Conservation (phyloP, 2,329 filamentous ascomycete genomes). For the Ceratocystis alfenasii region DNA sequence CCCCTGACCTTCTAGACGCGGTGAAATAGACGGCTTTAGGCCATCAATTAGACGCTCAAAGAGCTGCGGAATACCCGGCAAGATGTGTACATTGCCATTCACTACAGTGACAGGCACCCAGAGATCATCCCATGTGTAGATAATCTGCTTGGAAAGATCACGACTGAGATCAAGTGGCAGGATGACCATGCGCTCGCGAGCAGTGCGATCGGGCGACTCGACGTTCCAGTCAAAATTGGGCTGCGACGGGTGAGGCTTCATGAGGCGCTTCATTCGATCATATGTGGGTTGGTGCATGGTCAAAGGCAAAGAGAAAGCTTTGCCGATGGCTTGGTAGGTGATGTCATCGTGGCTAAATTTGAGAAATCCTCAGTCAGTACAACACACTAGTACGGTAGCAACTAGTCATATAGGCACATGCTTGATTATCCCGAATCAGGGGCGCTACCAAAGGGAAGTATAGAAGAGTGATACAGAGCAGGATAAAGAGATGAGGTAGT, state of each 20-base stretch:
- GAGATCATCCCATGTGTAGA: constrained; percentile 68
- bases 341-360: constrained; percentile 78
- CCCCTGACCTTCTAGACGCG: constrained; percentile 62
- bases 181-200: constrained; percentile 82
- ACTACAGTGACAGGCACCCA: constrained; percentile 88
- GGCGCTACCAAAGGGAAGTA: not conserved
- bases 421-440: constrained; percentile 9
- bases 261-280: constrained; percentile 70
- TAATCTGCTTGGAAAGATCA: constrained; percentile 55
- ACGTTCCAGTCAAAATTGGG: constrained; percentile 73
- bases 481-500: not conserved
- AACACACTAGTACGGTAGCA: not conserved
- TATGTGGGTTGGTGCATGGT: constrained; percentile 66
- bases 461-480: constrained; percentile 6
- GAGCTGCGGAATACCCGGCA: constrained; percentile 77
- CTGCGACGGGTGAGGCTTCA: constrained; percentile 59
- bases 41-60: constrained; percentile 69
- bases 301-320: constrained; percentile 68
- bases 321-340: constrained; percentile 86
- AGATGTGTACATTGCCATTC: constrained; percentile 85
- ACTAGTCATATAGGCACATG: not conserved
- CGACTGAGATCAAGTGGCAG: constrained; percentile 62
- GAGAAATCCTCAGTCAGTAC: not conserved
- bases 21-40: constrained; percentile 56
- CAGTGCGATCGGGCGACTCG: constrained; percentile 63